Conservation (phyloP, 202 grass and related monocot genomes). For the Musa balbisiana region DNA sequence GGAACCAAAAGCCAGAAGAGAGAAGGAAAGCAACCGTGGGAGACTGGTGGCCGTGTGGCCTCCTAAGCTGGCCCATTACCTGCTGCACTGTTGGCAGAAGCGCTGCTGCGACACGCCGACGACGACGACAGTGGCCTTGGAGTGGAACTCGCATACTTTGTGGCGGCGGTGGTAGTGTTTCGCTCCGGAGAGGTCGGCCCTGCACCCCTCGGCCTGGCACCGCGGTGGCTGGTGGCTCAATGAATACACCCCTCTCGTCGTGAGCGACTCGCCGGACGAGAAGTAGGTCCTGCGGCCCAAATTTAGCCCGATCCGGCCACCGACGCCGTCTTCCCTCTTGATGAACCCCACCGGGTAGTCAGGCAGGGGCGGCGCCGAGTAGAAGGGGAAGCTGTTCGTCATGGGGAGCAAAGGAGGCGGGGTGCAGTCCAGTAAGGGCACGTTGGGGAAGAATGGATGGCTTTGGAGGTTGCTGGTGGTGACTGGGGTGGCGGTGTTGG, state of each 20-base stretch:
- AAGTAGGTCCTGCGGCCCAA: constrained; percentile 19
- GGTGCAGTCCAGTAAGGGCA: not conserved
- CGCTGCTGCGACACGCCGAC: constrained; percentile 5
- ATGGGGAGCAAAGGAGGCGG: not conserved
- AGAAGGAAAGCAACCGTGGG: not conserved
- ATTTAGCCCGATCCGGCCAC: constrained; percentile 5
- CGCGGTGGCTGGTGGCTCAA: constrained; percentile 10
- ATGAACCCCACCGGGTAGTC: not conserved
- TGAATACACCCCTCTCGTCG: not conserved
- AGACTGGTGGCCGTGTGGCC: not conserved
- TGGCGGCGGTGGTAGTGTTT: constrained; percentile 25
- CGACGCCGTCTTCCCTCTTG: constrained; percentile 7
- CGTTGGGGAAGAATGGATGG: not conserved
- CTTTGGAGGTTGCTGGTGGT: not conserved
- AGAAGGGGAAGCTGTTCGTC: not conserved
- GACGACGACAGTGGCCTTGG: constrained; percentile 21
- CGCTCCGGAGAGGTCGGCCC: constrained; percentile 14
- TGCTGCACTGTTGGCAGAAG: constrained; percentile 26
- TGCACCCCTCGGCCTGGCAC: constrained; percentile 22
- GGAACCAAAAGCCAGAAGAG: not conserved
- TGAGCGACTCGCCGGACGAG: constrained; percentile 1
- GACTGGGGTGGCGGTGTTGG: not conserved
- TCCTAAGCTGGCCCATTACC: not conserved
- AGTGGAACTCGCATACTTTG: constrained; percentile 20
- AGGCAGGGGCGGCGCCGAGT: not conserved